phyloP scores from a whole-genome alignment of 129 eudicot species.

The carrot (Daucus carota) region DH1_v3.0 NC_030382.2:28690001-28690500 shows the following conservation, averaged over 20 bases:
- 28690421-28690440: neutral
- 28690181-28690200: neutral
- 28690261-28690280: no score
- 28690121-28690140: neutral
- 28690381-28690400: neutral
- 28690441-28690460: neutral
- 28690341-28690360: neutral
- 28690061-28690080: neutral
- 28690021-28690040: neutral
- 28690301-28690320: no score
- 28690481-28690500: neutral
- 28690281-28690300: no score
- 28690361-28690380: neutral
- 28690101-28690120: neutral
- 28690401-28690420: neutral
- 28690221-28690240: neutral
- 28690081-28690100: neutral
- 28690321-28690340: neutral
- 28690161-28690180: neutral
- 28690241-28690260: neutral
- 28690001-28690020: neutral
- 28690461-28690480: neutral
- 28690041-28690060: neutral
- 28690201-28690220: neutral
- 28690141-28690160: neutral